Evolutionary conservation across 371 early-diverging fungal genomes (phyloP).

Genomic region (Apophysomyces ossiformis): DNA sequence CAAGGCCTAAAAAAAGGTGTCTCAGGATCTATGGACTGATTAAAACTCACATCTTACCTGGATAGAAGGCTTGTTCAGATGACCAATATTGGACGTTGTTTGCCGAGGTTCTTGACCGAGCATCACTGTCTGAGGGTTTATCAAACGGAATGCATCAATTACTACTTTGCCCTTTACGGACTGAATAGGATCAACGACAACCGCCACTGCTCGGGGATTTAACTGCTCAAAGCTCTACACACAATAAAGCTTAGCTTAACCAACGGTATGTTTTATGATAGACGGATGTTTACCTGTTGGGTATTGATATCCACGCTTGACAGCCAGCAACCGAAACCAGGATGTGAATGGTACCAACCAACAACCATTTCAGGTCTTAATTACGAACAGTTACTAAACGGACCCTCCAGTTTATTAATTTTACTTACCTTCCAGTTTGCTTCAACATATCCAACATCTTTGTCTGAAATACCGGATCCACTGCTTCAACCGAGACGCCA

Average conservation of each 20-base stretch:
- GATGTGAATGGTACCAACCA: constrained; percentile 99
- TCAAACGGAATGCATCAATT: constrained; percentile 99
- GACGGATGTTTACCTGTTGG: constrained; percentile 77
- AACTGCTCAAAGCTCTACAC: constrained; percentile 93
- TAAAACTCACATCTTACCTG: constrained; percentile 64
- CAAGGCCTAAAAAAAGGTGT: constrained; percentile 68
- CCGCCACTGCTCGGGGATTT: constrained; percentile 98
- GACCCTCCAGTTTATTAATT: not conserved
- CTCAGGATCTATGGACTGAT: constrained; percentile 40
- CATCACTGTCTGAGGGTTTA: constrained; percentile 90
- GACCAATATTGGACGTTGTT: constrained; percentile 99
- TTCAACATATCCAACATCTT: constrained; percentile 99
- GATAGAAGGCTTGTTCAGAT: constrained; percentile 97
- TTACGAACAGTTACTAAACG: not conserved
- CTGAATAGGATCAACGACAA: constrained; percentile 99
- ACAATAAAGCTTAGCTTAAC: not conserved
- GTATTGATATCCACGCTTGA: constrained; percentile 99
- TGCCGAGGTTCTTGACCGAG: constrained; percentile 98
- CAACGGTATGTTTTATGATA: no score
- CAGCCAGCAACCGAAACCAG: constrained; percentile 99
- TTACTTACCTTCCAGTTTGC: constrained; percentile 93
- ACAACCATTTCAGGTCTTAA: constrained; percentile 98
- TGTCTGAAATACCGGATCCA: constrained; percentile 99
- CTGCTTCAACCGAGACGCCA: constrained; percentile 99
- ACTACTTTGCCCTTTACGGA: constrained; percentile 99